Base-by-base conservation (phyloP, 768 basidiomycete species). In the Podaxis carcinomalis region DNA sequence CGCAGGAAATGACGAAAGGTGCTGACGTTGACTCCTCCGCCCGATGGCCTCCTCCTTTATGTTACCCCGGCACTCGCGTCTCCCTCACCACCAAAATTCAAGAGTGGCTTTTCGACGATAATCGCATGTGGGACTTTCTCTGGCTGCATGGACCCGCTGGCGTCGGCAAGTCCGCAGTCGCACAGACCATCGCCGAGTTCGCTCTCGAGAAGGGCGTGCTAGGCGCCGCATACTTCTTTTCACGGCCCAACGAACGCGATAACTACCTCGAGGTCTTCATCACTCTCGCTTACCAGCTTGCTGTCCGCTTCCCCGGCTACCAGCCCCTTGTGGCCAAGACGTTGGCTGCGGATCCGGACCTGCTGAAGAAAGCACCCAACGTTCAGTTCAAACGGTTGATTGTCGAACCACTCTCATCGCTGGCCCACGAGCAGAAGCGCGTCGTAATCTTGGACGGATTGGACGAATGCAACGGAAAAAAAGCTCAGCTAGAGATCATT, bases 141-240 rank as follows among this genome's bases (percentile, higher is more conserved):
- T 32, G 54, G 54, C 37, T 56, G 21, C 10, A 7, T 23, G 54
- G 54, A 5, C 32, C 54, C 13, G 35, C 42, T 23, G 54, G 54
- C 6, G 14, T 42, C 21, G 54, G 54, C 32, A 56, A 56, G 19
- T 56, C 54, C n/a, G 54, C 54, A 3, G 16, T 56, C 9, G 46
- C 63, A 0, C 54, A 60, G 40, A 64, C 59, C 1, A 2, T 64
- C 25, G 54, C 47, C 1, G 40, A 55, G 21, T 46, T n/a, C 14
- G 40, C 46, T 11, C 6, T 13, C 0, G 21, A 57, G n/a, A 23
- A 27, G 9, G 37, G 47, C 3, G 5, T 21, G 1, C 55, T 64
- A 5, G 63, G 63, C 5, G 63, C 59, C 1, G 40, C 54, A 10
- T 61, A 40, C 55, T 64, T 64, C 47, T 57, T 59, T 16, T 60